phyloP scores from a whole-genome alignment of 768 basidiomycete species.

The Lactarius evosmus region DNA sequence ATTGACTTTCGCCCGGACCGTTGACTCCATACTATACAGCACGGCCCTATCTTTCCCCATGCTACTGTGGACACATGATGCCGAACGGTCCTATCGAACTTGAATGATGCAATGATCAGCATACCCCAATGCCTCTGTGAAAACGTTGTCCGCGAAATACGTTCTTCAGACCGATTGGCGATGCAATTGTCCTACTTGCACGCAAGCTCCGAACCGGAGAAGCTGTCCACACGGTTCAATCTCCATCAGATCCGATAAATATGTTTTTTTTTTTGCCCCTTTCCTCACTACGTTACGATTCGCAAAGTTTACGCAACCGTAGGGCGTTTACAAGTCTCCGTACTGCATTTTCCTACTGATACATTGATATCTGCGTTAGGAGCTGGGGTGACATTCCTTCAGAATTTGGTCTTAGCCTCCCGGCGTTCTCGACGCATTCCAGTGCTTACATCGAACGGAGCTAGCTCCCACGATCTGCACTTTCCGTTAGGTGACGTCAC shows the following conservation, averaged over 20 bases:
- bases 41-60: neutral
- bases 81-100: neutral
- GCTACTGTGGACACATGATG: neutral
- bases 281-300: neutral
- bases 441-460: slow-evolving; percentile 19
- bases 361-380: neutral
- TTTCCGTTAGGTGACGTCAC: neutral
- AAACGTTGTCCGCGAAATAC: neutral
- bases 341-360: neutral
- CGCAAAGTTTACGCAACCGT: neutral
- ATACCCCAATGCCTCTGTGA: neutral
- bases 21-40: neutral
- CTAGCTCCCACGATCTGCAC: slow-evolving; percentile 20
- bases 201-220: neutral
- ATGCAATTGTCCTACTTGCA: neutral
- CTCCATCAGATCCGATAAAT: neutral
- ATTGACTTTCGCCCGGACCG: neutral
- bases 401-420: neutral
- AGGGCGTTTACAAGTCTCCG: neutral
- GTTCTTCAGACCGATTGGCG: neutral
- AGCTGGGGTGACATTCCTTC: neutral
- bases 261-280: neutral
- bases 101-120: neutral
- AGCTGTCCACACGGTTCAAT: neutral
- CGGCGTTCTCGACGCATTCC: slow-evolving; percentile 10